phyloP scores from a whole-genome alignment of 2,329 filamentous ascomycete species.

The Knoxdaviesia capensis region DNA sequence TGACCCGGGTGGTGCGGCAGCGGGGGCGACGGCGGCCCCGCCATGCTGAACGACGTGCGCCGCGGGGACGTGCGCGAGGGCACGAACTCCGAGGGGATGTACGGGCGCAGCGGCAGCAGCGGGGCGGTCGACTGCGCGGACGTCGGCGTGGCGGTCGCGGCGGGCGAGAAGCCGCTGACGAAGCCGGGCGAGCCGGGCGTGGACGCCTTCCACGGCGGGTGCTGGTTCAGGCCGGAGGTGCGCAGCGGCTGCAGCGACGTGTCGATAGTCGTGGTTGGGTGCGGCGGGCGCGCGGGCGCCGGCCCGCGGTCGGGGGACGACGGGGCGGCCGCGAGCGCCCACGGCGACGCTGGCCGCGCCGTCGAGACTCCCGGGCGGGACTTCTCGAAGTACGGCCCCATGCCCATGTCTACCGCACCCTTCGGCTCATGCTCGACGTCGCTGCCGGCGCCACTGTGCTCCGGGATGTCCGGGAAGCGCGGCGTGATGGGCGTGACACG shows the following conservation, averaged over 20 bases:
- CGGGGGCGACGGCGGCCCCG: not conserved
- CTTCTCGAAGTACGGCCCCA: slow-evolving; percentile 2
- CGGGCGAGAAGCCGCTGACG: slow-evolving; percentile 5
- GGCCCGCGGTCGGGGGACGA: slow-evolving; percentile 7
- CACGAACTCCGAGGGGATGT: slow-evolving; percentile 12
- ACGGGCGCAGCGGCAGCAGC: slow-evolving; percentile 12
- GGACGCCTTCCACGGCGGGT: slow-evolving; percentile 6
- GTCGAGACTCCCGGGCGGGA: no score
- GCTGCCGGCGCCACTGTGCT: not conserved
- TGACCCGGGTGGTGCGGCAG: no score
- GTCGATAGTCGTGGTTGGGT: not conserved
- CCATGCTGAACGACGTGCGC: not conserved
- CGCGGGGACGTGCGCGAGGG: not conserved
- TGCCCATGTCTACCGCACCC: no score
- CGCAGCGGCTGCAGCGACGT: not conserved
- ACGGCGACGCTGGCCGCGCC: not conserved
- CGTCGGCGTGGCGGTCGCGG: slow-evolving; percentile 13
- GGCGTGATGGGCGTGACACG: slow-evolving; percentile 19
- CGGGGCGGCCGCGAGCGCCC: slow-evolving; percentile 6
- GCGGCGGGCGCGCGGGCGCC: not conserved
- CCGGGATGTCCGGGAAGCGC: slow-evolving; percentile 8
- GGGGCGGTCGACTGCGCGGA: slow-evolving; percentile 15
- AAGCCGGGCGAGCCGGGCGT: not conserved
- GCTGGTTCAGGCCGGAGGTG: no score
- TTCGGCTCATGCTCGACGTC: not conserved